Evolutionary conservation across 805 yeast genomes (phyloP), one percentile per base, ranked within the genome.

Genomic region (Yamadazyma scolyti): DNA sequence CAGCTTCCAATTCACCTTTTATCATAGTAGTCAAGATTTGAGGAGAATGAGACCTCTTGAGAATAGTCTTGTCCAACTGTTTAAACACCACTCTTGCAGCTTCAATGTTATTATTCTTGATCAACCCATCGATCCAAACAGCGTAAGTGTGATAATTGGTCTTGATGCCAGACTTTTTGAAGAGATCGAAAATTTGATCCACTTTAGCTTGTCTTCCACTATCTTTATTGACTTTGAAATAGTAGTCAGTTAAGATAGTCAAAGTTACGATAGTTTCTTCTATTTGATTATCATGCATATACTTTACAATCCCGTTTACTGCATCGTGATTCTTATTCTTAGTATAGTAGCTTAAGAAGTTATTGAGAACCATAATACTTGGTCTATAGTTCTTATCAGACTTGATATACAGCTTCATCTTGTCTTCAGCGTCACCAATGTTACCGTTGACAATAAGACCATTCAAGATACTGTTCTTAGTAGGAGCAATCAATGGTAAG

Each of bases 221-320:
- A n/a, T 56, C 58, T 23, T 55, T 55, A 20, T 65, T 58, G 20
- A 56, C 34, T 47, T 74, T 75, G 56, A 79, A 64, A 40, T 69
- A 61, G 31, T 68, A 54, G 44, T 79, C 78, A 31, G 80, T 64
- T 15, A 79, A 56, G 20, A 73, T 68, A 3, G 88, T 71, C 54
- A 75, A 75, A 2, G 89, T 79, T 11, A 76, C 76, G 27, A 76
- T 63, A 48, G 78, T 84, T 16, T 82, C 81, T 21, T 61, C 46
- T 15, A 79, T 52, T 3, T 57, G 49, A 16, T 58, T 36, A 19
- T 50, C 50, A 23, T 47, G 49, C 75, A 79, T 70, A 36, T 60
- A 58, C 20, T 65, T 37, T 16, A 61, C 58, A 24, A 81, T 52
- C 9, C 74, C 59, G n/a, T 60, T 63, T n/a, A 61, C 59, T 4